Conservation (phyloP, 225 moss, liverwort and hornwort species). For the Anthoceros angustus region DNA sequence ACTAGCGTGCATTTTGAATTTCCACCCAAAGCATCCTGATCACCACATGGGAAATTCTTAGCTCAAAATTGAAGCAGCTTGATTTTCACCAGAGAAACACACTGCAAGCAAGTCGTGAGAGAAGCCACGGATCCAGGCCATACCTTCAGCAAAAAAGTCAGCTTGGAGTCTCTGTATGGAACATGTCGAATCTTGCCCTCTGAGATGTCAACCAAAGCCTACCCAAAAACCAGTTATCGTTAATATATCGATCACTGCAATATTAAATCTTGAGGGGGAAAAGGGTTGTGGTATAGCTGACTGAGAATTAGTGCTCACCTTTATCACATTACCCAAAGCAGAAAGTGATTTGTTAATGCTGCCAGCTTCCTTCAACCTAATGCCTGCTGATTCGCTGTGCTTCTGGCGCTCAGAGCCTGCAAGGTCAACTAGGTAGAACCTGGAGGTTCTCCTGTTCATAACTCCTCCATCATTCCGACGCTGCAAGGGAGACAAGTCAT, state of each 20-base stretch:
- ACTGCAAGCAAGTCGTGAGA: background rate
- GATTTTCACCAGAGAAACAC: background rate
- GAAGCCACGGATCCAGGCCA: background rate
- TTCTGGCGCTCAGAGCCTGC: conserved; percentile 98
- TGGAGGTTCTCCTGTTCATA: conserved; percentile 60
- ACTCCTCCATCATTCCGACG: conserved; percentile 84
- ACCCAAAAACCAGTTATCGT: background rate
- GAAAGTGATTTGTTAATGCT: conserved; percentile 95
- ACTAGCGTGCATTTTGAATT: conserved; percentile 90
- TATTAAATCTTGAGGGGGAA: too few species aligned
- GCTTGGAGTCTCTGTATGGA: conserved; percentile 85
- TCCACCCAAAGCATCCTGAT: conserved; percentile 88
- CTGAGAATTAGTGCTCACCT: conserved; percentile 9
- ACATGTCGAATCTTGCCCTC: conserved; percentile 79
- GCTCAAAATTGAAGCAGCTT: background rate
- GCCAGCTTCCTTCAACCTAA: conserved; percentile 91
- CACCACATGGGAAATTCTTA: background rate
- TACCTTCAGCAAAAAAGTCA: conserved; percentile 69
- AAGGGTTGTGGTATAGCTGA: too few species aligned
- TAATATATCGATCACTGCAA: too few species aligned
- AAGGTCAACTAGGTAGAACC: conserved; percentile 81
- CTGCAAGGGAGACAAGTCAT: conserved; percentile 8
- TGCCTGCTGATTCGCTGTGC: conserved; percentile 86
- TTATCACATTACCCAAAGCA: conserved; percentile 69
- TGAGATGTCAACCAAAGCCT: conserved; percentile 26